Percentiles rank a stretch among this genome's conserved stretches.
Conservation (phyloP, 1,284 basidiomycete species). For the Coriolopsis trogii region DNA sequence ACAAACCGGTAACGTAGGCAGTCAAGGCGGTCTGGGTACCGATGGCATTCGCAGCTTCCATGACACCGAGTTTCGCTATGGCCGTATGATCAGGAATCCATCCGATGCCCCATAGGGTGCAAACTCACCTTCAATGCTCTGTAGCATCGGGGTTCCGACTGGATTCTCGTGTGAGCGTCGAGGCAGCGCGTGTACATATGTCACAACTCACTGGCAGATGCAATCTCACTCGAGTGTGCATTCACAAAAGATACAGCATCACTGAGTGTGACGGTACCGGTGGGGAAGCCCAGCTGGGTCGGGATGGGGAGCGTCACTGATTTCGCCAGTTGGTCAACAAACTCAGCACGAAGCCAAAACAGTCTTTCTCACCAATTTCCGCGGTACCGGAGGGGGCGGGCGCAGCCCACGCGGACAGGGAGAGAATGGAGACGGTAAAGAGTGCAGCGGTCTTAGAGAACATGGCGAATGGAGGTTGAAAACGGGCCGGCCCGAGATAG, state of each 20-base stretch:
- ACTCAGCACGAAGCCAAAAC: too few species aligned
- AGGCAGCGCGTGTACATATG: background rate
- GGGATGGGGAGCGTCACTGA: conserved; percentile 5
- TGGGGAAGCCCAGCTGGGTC: conserved; percentile 7
- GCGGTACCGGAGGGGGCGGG: background rate
- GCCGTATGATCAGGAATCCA: background rate
- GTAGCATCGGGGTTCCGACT: conserved; percentile 3
- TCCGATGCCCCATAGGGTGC: background rate
- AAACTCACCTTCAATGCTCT: conserved; percentile 5
- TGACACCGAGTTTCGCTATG: conserved; percentile 12
- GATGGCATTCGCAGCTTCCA: conserved; percentile 7
- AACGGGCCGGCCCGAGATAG: conserved; percentile 7
- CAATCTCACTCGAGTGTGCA: conserved; percentile 1
- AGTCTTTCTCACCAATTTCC: background rate
- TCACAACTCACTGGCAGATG: background rate
- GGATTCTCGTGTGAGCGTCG: background rate
- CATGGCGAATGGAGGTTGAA: background rate
- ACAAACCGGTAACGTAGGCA: conserved; percentile 12
- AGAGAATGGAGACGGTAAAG: background rate
- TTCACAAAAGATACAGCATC: conserved; percentile 3
- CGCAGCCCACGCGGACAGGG: conserved; percentile 1
- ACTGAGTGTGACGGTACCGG: conserved; percentile 1
- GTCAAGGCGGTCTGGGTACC: conserved; percentile 14
- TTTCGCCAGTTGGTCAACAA: too few species aligned
- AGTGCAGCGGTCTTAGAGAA: conserved; percentile 1